A percentile compares a stretch with the other conserved stretches of the same genome.
These are phyloP conservation scores for Alternaria ventricosa DNA, from an alignment of 2,329 filamentous ascomycete species.

Conservation along the genomic window DNA sequence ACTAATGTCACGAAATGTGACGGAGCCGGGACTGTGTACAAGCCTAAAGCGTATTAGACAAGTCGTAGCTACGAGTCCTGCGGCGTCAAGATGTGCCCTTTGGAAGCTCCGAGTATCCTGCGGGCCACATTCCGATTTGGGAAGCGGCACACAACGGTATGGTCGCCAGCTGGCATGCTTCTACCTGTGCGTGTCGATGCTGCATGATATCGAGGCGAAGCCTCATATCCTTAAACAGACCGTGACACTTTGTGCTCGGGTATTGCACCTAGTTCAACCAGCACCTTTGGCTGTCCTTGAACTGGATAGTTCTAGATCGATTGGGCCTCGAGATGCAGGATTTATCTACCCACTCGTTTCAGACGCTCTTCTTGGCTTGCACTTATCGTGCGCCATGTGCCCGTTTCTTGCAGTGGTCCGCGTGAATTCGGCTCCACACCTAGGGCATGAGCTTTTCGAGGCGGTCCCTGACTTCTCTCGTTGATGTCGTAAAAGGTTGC, in stretches of 20 bases:
- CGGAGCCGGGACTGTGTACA: neutral
- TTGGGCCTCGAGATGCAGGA: neutral
- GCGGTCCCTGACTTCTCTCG: conserved; percentile 93
- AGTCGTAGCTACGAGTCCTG: neutral
- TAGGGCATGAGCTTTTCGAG: conserved; percentile 85
- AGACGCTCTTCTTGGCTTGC: conserved; percentile 72
- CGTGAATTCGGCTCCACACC: conserved; percentile 93
- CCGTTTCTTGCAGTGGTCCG: conserved; percentile 87
- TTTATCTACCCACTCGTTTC: conserved; percentile 36
- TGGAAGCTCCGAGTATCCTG: neutral
- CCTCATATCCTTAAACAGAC: neutral
- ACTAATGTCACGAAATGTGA: neutral
- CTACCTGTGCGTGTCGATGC: neutral
- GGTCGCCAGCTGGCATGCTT: neutral
- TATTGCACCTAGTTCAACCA: neutral
- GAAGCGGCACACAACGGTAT: neutral
- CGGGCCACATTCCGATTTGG: neutral
- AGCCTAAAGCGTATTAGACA: neutral
- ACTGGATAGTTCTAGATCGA: neutral
- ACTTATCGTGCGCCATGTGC: conserved; percentile 87
- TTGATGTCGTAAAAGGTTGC: conserved; percentile 90
- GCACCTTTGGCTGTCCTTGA: neutral
- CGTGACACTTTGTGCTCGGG: neutral
- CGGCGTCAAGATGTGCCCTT: neutral
- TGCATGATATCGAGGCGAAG: neutral